A percentile compares a stretch with the other conserved stretches of the same genome.
phyloP scores from a whole-genome alignment of 2,329 filamentous ascomycete species.

The Balansia obtecta region DNA sequence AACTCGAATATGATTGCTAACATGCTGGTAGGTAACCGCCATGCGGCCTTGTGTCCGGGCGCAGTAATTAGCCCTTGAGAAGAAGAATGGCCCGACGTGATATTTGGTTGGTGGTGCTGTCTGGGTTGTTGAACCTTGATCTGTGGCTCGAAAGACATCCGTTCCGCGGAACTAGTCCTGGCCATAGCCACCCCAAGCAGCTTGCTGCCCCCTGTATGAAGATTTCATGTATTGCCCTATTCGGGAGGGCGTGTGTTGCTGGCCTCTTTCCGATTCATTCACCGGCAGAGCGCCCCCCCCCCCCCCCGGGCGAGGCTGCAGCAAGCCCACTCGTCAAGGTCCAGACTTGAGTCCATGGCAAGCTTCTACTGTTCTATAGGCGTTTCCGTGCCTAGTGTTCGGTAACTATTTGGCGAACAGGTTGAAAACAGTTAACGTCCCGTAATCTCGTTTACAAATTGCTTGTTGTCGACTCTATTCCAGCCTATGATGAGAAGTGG shows the following conservation, averaged over 20 bases:
- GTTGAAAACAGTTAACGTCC: no score
- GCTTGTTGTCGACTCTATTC: not conserved
- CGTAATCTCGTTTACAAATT: no score
- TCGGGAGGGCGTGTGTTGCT: conserved; percentile 1
- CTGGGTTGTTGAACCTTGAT: not conserved
- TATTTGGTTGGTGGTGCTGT: no score
- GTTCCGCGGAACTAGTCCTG: not conserved
- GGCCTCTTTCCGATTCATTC: conserved; percentile 7
- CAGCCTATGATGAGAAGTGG: not conserved
- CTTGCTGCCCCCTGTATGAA: not conserved
- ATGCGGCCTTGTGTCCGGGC: no score
- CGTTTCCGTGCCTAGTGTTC: not conserved
- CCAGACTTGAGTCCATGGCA: conserved; percentile 1
- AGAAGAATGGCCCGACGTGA: no score
- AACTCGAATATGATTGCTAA: no score
- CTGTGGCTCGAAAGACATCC: not conserved
- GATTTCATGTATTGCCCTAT: not conserved
- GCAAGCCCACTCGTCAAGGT: not conserved
- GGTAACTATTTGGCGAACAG: not conserved
- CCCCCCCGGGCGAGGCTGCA: not conserved
- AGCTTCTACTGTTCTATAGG: not conserved
- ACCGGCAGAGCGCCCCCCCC: not conserved
- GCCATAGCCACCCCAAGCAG: not conserved
- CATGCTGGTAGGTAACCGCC: no score
- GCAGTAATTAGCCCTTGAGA: not conserved